These are phyloP conservation scores for Raddia guianensis DNA, from an alignment of 176 grass and related monocot genomes.

Conservation along the genomic window DNA sequence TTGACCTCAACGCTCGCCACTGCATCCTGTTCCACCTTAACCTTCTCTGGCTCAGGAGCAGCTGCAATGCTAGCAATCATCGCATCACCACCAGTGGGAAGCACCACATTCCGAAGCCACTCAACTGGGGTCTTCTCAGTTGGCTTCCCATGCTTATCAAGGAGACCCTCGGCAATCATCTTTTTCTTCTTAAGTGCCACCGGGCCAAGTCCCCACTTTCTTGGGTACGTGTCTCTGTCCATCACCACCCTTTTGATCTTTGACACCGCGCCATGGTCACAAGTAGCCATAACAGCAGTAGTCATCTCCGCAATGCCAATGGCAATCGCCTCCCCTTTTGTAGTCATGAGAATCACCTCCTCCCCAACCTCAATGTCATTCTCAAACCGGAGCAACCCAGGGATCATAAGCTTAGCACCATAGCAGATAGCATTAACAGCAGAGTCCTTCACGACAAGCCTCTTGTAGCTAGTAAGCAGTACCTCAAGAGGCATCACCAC, in stretches of 20 bases:
- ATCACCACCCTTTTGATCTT: slow-evolving; percentile 95
- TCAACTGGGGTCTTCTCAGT: slow-evolving; percentile 87
- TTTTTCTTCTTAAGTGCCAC: slow-evolving; percentile 86
- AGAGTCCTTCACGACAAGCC: slow-evolving; percentile 88
- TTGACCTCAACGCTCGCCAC: slow-evolving; percentile 31
- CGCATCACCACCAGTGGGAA: slow-evolving; percentile 77
- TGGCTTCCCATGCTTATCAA: slow-evolving; percentile 90
- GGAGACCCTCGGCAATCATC: slow-evolving; percentile 65
- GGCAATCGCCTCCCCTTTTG: slow-evolving; percentile 86
- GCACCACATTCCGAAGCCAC: slow-evolving; percentile 72
- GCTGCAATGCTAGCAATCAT: slow-evolving; percentile 78
- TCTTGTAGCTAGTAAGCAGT: slow-evolving; percentile 89
- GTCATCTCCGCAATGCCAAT: slow-evolving; percentile 95
- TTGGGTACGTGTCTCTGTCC: slow-evolving; percentile 92
- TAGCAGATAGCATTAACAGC: slow-evolving; percentile 95
- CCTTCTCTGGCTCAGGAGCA: slow-evolving; percentile 58
- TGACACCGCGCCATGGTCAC: slow-evolving; percentile 77
- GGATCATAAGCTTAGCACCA: slow-evolving; percentile 93
- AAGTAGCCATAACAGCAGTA: slow-evolving; percentile 89
- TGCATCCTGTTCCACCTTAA: slow-evolving; percentile 42
- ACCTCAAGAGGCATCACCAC: slow-evolving; percentile 85
- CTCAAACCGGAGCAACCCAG: slow-evolving; percentile 82
- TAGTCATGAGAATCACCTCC: slow-evolving; percentile 86
- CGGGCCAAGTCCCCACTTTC: slow-evolving; percentile 91
- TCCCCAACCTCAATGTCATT: slow-evolving; percentile 84